Base-by-base conservation (phyloP, 441 rosid genomes). In the Geranium incanum region DNA sequence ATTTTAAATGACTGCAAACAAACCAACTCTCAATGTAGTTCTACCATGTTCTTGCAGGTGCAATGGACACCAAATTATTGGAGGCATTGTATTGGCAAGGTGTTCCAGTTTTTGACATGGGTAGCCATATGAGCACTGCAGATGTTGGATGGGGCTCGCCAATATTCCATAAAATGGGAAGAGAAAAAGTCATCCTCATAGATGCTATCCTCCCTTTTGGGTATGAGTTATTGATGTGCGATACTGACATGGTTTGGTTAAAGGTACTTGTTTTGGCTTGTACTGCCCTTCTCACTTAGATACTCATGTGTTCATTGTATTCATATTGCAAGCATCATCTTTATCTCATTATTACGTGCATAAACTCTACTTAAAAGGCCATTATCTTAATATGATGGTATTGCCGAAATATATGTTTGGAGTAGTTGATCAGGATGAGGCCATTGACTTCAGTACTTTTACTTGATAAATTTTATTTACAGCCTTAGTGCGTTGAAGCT, bases 81-180 rank as follows among this genome's bases (percentile, higher is more conserved):
- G 86, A 95, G 81, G 97, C 93, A 75, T 80, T 92, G 87, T 91
- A 91, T 79, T 91, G 97, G 99, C 88, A 84, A 87, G 97, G 99
- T 18, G 70, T 95, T 82, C 99, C 98, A 3, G 99, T 87, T 69
- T 95, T 95, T 77, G 99, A 95, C 81, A 92, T 95, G 99, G 96
- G 88, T 68, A 92, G 98, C 81, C 98, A 88, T 77, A 85, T 95
- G 95, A 93, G 96, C 80, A 86, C 97, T 13, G 75, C 82, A 66
- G 99, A 95, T 82, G 97, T 91, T 64, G 99, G 99, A 37, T 95
- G 98, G 98, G 99, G 99, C 12, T 81, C 97, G 39, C 93, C 97
- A 1, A 86, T 92, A 41, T 93, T 95, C 79, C 99, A 95, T 79
- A 95, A 91, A 80, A 92, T 95, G 99, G 99, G 98, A 68, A 88